A percentile compares a stretch with the other conserved stretches of the same genome.
Conservation (phyloP, 2,329 filamentous ascomycete species). For the Xylaria sp. region DNA sequence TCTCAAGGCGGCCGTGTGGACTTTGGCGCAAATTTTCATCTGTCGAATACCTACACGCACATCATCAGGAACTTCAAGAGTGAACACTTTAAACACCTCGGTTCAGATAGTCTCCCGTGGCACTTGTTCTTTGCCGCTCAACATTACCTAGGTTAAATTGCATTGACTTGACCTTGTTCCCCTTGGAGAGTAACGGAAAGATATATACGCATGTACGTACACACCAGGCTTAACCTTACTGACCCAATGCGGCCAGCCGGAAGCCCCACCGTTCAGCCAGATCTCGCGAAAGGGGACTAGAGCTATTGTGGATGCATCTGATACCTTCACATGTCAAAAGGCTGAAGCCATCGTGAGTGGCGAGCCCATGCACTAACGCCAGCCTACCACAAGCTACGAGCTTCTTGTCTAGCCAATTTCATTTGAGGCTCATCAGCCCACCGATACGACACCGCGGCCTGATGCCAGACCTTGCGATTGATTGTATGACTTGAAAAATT, state of each 20-base stretch:
- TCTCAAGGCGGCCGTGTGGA: background rate
- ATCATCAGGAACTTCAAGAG: too few species aligned
- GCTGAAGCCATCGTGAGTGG: background rate
- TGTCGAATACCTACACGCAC: too few species aligned
- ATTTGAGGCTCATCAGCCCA: conserved; percentile 18
- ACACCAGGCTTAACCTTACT: too few species aligned
- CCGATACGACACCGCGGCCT: background rate
- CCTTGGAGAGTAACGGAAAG: too few species aligned
- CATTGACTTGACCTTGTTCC: too few species aligned
- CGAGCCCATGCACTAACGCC: background rate
- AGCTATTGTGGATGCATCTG: background rate
- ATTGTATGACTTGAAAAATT: background rate
- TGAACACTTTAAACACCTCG: too few species aligned
- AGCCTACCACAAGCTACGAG: background rate
- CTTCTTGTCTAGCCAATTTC: background rate
- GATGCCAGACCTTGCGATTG: background rate
- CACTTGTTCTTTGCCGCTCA: background rate
- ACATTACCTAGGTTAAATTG: background rate
- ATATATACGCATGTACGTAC: background rate
- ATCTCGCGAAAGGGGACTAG: background rate
- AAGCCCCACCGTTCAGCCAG: conserved; percentile 10
- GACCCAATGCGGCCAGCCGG: background rate
- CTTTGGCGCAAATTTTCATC: background rate
- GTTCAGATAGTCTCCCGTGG: too few species aligned
- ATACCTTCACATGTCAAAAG: conserved; percentile 21